Evolutionary conservation across 2,329 filamentous ascomycete genomes (phyloP).

Genomic region (Penicillium freii): DNA sequence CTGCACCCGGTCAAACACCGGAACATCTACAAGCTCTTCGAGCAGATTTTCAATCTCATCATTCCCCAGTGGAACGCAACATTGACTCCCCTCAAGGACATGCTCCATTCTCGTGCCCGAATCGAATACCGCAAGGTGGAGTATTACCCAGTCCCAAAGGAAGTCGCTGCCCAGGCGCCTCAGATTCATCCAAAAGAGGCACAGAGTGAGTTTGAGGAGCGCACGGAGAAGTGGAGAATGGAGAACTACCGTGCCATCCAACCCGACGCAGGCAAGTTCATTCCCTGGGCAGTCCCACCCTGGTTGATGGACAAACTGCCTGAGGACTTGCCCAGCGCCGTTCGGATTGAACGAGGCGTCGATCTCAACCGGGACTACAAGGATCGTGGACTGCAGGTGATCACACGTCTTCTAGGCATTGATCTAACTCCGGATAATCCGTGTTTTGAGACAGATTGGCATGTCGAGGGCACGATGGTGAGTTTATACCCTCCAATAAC

Average conservation of each 20-base stretch:
- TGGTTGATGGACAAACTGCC: conserved; percentile 30
- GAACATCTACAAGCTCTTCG: conserved; percentile 40
- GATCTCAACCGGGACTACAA: conserved; percentile 39
- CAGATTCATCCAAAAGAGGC: conserved; percentile 20
- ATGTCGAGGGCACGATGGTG: conserved; percentile 51
- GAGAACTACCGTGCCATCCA: conserved; percentile 24
- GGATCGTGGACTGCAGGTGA: conserved; percentile 56
- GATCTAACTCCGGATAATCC: conserved; percentile 60
- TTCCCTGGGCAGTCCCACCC: conserved; percentile 33
- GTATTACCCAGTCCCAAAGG: conserved; percentile 28
- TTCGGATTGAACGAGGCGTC: conserved; percentile 30
- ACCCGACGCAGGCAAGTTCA: conserved; percentile 30
- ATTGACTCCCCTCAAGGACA: conserved; percentile 33
- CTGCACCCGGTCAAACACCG: conserved; percentile 40
- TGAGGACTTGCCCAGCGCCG: conserved; percentile 23
- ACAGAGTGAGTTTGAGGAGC: conserved; percentile 23
- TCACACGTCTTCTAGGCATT: conserved; percentile 62
- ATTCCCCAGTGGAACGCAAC: conserved; percentile 29
- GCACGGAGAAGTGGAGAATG: conserved; percentile 27
- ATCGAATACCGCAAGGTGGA: conserved; percentile 32
- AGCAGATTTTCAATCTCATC: conserved; percentile 34
- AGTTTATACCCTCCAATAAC: background rate
- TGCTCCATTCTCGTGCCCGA: conserved; percentile 33
- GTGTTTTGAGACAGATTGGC: conserved; percentile 48
- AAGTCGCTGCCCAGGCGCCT: conserved; percentile 16